Conservation (phyloP, 371 early-diverging fungal genomes). For the Mortierella sp. region DNA sequence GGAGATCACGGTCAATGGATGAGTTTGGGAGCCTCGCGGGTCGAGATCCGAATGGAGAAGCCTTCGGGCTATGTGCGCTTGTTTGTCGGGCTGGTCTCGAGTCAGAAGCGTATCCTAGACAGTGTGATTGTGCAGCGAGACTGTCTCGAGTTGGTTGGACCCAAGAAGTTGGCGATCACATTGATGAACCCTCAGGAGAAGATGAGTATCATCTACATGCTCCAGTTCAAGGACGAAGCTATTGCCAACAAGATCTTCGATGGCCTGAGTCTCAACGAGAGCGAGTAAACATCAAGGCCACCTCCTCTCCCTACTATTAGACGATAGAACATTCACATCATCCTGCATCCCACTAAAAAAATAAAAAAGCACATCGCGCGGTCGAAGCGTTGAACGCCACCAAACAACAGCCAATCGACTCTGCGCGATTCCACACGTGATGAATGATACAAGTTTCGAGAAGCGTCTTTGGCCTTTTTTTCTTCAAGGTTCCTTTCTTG, state of each 20-base stretch:
- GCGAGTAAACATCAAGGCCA: constrained; percentile 22
- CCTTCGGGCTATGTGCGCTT: constrained; percentile 54
- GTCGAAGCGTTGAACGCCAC: constrained; percentile 8
- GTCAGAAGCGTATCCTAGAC: constrained; percentile 47
- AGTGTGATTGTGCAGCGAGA: constrained; percentile 57
- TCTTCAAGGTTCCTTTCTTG: constrained; percentile 16
- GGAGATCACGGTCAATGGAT: constrained; percentile 58
- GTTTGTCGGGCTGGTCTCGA: constrained; percentile 40
- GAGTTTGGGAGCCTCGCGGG: constrained; percentile 37
- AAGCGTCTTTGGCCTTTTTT: background rate
- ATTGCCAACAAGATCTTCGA: constrained; percentile 53
- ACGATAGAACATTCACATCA: background rate
- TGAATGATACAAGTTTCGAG: background rate
- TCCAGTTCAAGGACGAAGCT: constrained; percentile 55
- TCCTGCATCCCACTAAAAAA: background rate
- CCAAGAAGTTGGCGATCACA: constrained; percentile 57
- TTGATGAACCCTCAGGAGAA: constrained; percentile 55
- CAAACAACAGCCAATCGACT: background rate
- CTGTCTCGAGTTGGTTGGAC: constrained; percentile 53
- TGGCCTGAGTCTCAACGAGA: constrained; percentile 49
- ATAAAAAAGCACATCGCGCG: background rate
- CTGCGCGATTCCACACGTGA: constrained; percentile 14
- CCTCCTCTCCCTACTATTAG: background rate
- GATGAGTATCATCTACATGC: constrained; percentile 59
- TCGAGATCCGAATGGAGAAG: constrained; percentile 54